Conservation (phyloP, 169 alveolate genomes). For the Cryptosporidium sp. region DNA sequence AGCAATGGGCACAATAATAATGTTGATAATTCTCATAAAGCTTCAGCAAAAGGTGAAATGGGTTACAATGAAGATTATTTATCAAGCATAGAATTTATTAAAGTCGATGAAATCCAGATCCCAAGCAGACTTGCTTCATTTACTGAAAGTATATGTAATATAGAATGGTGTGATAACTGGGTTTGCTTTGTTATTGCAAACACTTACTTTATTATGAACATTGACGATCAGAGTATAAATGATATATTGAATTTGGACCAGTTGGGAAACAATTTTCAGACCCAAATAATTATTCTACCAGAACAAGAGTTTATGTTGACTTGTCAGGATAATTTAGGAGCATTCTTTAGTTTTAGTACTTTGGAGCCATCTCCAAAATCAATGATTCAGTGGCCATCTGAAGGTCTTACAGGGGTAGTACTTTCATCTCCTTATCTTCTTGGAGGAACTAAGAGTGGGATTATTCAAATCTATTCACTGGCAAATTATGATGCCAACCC, state of each 20-base stretch:
- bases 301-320: constrained; percentile 65
- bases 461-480: constrained; percentile 59
- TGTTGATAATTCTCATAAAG: neutral
- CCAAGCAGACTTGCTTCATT: constrained; percentile 37
- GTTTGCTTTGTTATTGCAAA: constrained; percentile 44
- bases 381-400: constrained; percentile 75
- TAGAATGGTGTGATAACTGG: constrained; percentile 75
- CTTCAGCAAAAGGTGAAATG: neutral
- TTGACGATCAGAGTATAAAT: constrained; percentile 48
- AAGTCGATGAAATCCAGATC: constrained; percentile 42
- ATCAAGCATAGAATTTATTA: constrained; percentile 18
- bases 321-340: constrained; percentile 72
- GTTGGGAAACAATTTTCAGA: constrained; percentile 20
- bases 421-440: constrained; percentile 61
- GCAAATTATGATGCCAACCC: constrained; percentile 10
- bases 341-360: constrained; percentile 36
- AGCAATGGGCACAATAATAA: neutral
- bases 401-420: constrained; percentile 60
- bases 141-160: constrained; percentile 26
- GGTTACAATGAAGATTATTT: constrained; percentile 1
- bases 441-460: constrained; percentile 67
- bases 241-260: constrained; percentile 57
- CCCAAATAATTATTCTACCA: constrained; percentile 40
- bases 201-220: constrained; percentile 48
- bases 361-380: constrained; percentile 68